These are phyloP conservation scores for Nannochloropsis salina DNA, from an alignment of 108 stramenopile genomes.

Conservation along the genomic window DNA sequence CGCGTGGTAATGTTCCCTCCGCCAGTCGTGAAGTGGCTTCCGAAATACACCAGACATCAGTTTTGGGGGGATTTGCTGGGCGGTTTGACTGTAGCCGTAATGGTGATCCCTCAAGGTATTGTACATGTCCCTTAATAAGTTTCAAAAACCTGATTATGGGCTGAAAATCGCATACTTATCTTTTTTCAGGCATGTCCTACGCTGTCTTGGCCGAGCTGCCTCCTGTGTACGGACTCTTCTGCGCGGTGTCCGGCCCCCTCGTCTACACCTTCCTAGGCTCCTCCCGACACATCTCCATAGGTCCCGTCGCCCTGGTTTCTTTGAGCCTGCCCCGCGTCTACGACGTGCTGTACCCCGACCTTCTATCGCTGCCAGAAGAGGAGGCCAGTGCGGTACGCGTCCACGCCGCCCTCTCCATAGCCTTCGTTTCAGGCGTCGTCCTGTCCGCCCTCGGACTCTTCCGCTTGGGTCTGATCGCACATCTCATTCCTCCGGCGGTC, in stretches of 20 bases:
- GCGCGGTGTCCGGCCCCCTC: not conserved
- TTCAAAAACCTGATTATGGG: too few relatives aligned
- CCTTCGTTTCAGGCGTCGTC: not conserved
- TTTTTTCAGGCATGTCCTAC: not conserved
- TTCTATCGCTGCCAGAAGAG: not conserved
- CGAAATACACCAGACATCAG: not conserved
- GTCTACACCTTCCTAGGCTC: not conserved
- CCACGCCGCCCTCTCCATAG: not conserved
- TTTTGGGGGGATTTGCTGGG: conserved; percentile 7
- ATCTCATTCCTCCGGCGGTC: conserved; percentile 11
- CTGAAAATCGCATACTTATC: too few relatives aligned
- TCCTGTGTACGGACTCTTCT: conserved; percentile 22
- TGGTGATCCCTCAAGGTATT: conserved; percentile 13
- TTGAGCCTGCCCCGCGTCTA: conserved; percentile 9
- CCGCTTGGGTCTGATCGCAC: not conserved
- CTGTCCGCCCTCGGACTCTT: not conserved
- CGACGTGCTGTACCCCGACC: not conserved
- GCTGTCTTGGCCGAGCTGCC: conserved; percentile 14
- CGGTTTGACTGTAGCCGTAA: not conserved
- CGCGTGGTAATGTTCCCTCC: not conserved
- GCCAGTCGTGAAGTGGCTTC: not conserved
- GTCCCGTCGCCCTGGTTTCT: conserved; percentile 10
- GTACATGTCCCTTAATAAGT: too few relatives aligned
- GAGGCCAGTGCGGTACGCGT: not conserved
- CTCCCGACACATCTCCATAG: not conserved